Percentiles rank a stretch among this genome's conserved stretches.
phyloP scores from a whole-genome alignment of 345 rosid genomes.

The Excoecaria agallocha region DNA sequence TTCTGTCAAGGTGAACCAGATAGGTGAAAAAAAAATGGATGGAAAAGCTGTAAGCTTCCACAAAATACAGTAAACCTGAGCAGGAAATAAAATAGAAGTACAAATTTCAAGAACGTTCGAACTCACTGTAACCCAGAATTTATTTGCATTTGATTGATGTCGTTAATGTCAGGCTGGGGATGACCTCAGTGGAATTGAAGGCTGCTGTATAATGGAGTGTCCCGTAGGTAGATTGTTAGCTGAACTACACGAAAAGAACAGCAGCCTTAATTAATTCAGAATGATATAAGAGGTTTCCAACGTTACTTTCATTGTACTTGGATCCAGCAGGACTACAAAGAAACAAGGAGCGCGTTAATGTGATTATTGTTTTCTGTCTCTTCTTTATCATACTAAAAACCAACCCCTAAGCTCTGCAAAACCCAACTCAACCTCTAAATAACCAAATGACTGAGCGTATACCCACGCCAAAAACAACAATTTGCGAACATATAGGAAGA shows the following conservation, averaged over 20 bases:
- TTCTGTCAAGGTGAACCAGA: not conserved
- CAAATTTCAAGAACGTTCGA: not conserved
- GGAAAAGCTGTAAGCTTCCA: not conserved
- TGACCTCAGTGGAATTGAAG: conserved; percentile 8
- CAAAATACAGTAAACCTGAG: not conserved
- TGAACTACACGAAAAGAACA: conserved; percentile 11
- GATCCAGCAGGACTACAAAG: too few relatives aligned
- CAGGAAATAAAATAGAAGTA: not conserved
- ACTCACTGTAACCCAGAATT: conserved; percentile 20
- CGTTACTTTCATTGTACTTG: too few relatives aligned
- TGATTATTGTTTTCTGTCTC: too few relatives aligned
- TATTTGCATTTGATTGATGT: conserved; percentile 1
- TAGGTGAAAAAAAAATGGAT: not conserved
- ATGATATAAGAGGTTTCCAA: not conserved
- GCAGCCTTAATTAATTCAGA: not conserved
- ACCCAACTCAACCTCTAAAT: too few relatives aligned
- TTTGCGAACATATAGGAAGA: too few relatives aligned
- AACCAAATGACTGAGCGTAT: too few relatives aligned
- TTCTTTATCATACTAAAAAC: too few relatives aligned
- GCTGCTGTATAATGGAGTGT: conserved; percentile 2
- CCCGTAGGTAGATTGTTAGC: conserved; percentile 17
- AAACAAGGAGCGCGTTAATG: too few relatives aligned
- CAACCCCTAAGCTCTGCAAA: too few relatives aligned
- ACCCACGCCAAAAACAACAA: too few relatives aligned
- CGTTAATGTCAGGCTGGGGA: conserved; percentile 11